Evolutionary conservation across 179 eudicot species (phyloP), one percentile per base, ranked within the genome.

Genomic region (Silene vulgaris): DNA sequence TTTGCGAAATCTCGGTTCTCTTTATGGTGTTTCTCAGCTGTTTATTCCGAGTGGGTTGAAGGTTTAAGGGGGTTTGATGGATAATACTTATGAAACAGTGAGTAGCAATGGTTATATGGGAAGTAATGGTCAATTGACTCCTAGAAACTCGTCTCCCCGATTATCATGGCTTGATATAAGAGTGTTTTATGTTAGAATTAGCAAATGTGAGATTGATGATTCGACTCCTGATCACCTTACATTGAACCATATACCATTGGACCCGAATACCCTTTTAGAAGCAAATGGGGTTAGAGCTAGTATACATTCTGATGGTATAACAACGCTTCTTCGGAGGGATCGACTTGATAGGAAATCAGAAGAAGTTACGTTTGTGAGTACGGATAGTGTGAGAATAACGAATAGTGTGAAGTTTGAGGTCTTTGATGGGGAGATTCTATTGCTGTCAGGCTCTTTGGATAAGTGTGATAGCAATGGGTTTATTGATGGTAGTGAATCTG

Each of bases 351-450:
- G 85, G 88, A 89, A 88, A 78, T 93, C 90, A 0, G 96, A 88
- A 78, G 97, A 89, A 71, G 90, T 84, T 45, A 93, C 93, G 28
- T 93, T 84, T 68, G 98, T 93, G 61, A 86, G 91, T 78, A 93
- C 98, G 0, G 89, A 92, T 71, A 85, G 88, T 76, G 76, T 89
- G 74, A 86, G 92, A 66, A 71, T 87, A 56, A 86, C 87, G 3
- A 92, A 90, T 12, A 88, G 89, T 75, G 85, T 89, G 81, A 92
- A 87, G 59, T 90, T 92, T 60, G 96, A 93, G 88, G 96, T 93
- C 72, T 88, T 86, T 61, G 82, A 88, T 79, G 71, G 81, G 77
- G 87, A 88, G 66, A 81, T 66, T 72, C 85, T 85, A 26, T 74
- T 91, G 62, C 81, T 93, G 1, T 79, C 84, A 14, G 97, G 98